Evolutionary conservation across 768 basidiomycete species (phyloP).

Genomic region (Leccinum obscurum): DNA sequence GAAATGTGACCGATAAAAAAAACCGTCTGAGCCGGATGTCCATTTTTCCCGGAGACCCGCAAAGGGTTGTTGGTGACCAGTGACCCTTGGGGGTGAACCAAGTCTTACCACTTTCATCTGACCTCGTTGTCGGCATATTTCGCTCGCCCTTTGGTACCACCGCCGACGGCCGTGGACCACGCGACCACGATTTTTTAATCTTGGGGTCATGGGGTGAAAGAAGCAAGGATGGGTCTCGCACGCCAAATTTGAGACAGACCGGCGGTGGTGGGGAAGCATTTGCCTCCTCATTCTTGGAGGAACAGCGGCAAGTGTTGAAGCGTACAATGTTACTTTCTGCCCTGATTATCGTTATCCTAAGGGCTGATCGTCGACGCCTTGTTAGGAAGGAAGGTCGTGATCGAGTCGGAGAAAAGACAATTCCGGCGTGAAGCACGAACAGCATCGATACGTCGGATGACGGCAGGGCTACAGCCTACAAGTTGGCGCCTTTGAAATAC

Average conservation of each 20-base stretch:
- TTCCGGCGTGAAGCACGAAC: conserved; percentile 22
- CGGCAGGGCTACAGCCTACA: conserved; percentile 17
- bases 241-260: conserved; percentile 2
- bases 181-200: conserved; percentile 24
- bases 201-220: conserved; percentile 10
- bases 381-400: conserved; percentile 20
- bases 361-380: conserved; percentile 17
- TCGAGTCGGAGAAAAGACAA: conserved; percentile 6
- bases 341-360: conserved; percentile 18
- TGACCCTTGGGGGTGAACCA: conserved; percentile 3
- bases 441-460: conserved; percentile 3
- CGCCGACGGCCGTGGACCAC: conserved; percentile 5
- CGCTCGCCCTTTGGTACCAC: conserved; percentile 4
- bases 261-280: conserved; percentile 6
- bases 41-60: not conserved
- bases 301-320: not conserved
- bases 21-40: conserved; percentile 1
- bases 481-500: conserved; percentile 14
- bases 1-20: not conserved
- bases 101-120: conserved; percentile 5
- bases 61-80: not conserved
- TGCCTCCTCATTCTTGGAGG: conserved; percentile 13
- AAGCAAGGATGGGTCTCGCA: conserved; percentile 15
- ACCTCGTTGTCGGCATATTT: conserved; percentile 19
- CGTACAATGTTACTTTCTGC: conserved; percentile 1